Conservation (phyloP, 2,329 filamentous ascomycete genomes). For the Plenodomus lindquistii region DNA sequence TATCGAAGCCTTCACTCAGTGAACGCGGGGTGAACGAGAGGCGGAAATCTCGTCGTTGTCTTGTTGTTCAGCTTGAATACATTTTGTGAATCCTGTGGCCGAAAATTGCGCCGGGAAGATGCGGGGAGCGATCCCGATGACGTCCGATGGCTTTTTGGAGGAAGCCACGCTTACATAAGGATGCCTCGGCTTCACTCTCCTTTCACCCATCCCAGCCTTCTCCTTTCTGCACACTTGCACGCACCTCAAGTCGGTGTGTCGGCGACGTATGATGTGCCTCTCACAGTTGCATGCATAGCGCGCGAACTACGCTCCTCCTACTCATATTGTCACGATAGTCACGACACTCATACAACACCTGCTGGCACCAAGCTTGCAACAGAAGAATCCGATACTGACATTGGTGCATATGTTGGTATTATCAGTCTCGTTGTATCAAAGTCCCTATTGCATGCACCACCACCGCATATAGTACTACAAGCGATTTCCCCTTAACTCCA, state of each 20-base stretch:
- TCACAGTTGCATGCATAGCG: too few species aligned
- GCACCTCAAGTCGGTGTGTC: too few species aligned
- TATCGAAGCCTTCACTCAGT: neutral
- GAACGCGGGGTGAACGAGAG: neutral
- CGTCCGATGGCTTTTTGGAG: constrained; percentile 11
- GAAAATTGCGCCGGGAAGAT: constrained; percentile 15
- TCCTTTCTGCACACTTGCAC: too few species aligned
- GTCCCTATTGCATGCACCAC: too few species aligned
- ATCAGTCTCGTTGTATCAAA: too few species aligned
- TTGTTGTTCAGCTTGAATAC: neutral
- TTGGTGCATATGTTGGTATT: too few species aligned
- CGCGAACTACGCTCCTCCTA: too few species aligned
- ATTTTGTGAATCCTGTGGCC: neutral
- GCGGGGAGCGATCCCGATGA: constrained; percentile 15
- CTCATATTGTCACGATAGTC: too few species aligned
- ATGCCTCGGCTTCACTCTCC: constrained; percentile 10
- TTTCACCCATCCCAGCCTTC: constrained; percentile 2
- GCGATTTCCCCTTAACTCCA: neutral
- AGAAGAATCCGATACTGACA: too few species aligned
- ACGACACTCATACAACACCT: too few species aligned
- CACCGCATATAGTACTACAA: neutral
- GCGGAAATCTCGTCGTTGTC: neutral
- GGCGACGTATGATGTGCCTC: too few species aligned
- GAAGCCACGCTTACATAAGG: constrained; percentile 11
- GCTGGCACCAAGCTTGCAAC: too few species aligned